These are phyloP conservation scores for Sclerotinia nivalis DNA, from an alignment of 2,329 filamentous ascomycete species.

Conservation along the genomic window DNA sequence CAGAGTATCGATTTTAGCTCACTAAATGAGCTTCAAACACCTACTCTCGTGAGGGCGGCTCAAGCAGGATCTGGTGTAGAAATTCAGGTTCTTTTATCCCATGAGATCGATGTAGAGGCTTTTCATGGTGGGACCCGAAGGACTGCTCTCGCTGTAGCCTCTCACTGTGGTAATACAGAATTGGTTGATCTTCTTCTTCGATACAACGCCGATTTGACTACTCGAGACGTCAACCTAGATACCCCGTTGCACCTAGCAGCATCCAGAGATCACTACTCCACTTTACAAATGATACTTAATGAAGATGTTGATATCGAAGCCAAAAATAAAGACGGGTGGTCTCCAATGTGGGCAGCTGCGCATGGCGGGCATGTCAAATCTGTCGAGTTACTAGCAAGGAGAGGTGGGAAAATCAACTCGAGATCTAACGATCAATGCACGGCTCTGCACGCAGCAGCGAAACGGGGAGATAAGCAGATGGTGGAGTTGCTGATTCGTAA, in stretches of 20 bases:
- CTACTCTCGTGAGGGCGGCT: not conserved
- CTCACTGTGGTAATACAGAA: constrained; percentile 5
- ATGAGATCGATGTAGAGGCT: not conserved
- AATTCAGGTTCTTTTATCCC: constrained; percentile 5
- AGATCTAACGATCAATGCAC: constrained; percentile 24
- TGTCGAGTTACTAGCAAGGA: constrained; percentile 23
- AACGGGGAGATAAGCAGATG: constrained; percentile 22
- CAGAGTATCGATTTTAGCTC: constrained; percentile 17
- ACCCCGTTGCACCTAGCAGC: constrained; percentile 15
- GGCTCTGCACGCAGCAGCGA: constrained; percentile 23
- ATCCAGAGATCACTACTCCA: constrained; percentile 2
- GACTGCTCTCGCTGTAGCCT: constrained; percentile 16
- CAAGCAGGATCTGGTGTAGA: constrained; percentile 13
- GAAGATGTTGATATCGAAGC: constrained; percentile 19
- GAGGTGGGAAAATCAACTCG: constrained; percentile 23
- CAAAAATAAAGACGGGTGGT: constrained; percentile 10
- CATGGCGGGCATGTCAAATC: constrained; percentile 21
- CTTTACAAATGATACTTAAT: constrained; percentile 4
- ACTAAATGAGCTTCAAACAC: not conserved
- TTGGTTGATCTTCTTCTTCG: constrained; percentile 5
- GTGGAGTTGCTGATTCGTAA: constrained; percentile 21
- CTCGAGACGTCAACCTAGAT: not conserved
- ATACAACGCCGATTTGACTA: not conserved
- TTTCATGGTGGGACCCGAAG: not conserved
- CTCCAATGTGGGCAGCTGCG: constrained; percentile 24